Percentiles rank a stretch among this genome's conserved stretches.
These are phyloP conservation scores for Xylaria sp. DNA, from an alignment of 2,329 filamentous ascomycete genomes.

Conservation along the genomic window DNA sequence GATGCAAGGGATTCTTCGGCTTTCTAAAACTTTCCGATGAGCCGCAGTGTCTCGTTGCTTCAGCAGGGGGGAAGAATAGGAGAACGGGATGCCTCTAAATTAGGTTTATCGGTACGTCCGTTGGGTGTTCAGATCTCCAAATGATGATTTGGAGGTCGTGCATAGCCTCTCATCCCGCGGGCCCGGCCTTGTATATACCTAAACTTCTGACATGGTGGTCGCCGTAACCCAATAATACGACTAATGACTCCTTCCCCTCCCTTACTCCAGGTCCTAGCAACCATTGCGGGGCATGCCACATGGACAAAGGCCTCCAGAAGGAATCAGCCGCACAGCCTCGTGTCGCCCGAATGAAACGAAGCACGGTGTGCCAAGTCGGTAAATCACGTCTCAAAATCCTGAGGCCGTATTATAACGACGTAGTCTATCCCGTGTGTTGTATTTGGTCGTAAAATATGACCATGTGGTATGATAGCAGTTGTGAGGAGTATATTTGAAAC, in stretches of 20 bases:
- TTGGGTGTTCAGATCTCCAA: background rate
- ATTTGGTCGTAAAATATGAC: too few species aligned
- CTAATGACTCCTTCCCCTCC: background rate
- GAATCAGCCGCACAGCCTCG: conserved; percentile 29
- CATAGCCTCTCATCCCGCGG: background rate
- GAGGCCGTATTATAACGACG: too few species aligned
- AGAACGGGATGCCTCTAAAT: conserved; percentile 4
- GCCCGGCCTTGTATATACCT: background rate
- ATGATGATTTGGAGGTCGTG: background rate
- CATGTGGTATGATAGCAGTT: too few species aligned
- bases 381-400: background rate
- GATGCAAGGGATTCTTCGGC: background rate
- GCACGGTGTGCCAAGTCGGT: background rate
- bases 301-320: background rate
- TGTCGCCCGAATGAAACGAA: conserved; percentile 9
- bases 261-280: background rate
- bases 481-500: too few species aligned
- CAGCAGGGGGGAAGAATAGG: background rate
- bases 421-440: too few species aligned
- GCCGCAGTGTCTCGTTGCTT: background rate
- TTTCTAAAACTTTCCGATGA: background rate
- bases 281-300: background rate
- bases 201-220: background rate
- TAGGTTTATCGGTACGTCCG: conserved; percentile 6
- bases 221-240: background rate